Evolutionary conservation across 345 rosid genomes (phyloP).

Genomic region (Litchi chinensis): DNA sequence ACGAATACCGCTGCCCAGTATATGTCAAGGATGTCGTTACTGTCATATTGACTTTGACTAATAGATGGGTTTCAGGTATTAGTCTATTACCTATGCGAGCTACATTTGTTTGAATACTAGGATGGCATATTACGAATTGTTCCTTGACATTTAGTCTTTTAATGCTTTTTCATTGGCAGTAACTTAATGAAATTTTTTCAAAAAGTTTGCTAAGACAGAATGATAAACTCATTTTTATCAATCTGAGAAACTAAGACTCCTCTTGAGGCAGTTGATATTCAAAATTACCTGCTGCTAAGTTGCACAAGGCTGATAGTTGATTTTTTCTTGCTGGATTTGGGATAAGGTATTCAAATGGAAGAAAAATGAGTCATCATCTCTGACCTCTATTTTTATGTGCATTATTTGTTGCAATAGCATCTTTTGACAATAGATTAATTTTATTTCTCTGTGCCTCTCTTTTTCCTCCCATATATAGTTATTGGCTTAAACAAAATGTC

Average conservation of each 20-base stretch:
- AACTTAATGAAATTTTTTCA: background rate
- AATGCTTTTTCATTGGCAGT: background rate
- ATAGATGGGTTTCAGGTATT: slow-evolving; percentile 68
- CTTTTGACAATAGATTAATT: background rate
- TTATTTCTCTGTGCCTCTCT: background rate
- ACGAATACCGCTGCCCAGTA: slow-evolving; percentile 90
- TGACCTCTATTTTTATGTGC: background rate
- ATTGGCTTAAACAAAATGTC: background rate
- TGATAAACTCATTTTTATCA: background rate
- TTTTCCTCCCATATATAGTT: background rate
- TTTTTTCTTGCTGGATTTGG: background rate
- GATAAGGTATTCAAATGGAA: background rate
- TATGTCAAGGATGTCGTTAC: slow-evolving; percentile 76
- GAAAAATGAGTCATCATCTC: background rate
- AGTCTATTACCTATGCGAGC: background rate
- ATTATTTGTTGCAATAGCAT: background rate
- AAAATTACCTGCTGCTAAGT: no score
- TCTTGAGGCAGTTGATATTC: no score
- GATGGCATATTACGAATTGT: background rate
- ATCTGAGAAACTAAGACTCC: no score
- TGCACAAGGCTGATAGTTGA: background rate
- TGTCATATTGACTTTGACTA: slow-evolving; percentile 43
- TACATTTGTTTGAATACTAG: background rate
- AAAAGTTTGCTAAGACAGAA: background rate
- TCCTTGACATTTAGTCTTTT: background rate